Evolutionary conservation across 1,284 basidiomycete species (phyloP).

Genomic region (Papiliotrema fonsecae): DNA sequence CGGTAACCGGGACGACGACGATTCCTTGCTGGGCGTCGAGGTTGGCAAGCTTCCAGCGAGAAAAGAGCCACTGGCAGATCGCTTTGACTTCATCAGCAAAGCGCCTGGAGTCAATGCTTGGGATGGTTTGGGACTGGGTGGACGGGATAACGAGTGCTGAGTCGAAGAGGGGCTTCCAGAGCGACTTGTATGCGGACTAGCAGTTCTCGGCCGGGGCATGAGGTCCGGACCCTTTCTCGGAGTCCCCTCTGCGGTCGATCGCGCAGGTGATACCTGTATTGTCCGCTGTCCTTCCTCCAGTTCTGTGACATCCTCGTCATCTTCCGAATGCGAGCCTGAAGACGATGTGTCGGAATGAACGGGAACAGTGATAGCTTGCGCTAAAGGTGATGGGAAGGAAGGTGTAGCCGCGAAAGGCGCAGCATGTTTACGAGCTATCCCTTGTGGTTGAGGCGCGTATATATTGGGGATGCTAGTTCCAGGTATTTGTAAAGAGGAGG

Average conservation of each 20-base stretch:
- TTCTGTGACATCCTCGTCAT: constrained; percentile 14
- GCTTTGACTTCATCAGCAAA: constrained; percentile 27
- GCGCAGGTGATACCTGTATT: constrained; percentile 4
- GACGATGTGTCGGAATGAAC: constrained; percentile 38
- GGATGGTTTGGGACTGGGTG: constrained; percentile 24
- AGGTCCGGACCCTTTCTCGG: constrained; percentile 12
- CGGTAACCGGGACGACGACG: constrained; percentile 16
- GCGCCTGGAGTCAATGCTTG: constrained; percentile 24
- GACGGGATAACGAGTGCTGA: constrained; percentile 21
- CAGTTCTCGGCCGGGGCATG: constrained; percentile 17
- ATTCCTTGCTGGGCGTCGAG: constrained; percentile 1
- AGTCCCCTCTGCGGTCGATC: constrained; percentile 18
- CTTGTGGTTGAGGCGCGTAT: constrained; percentile 18
- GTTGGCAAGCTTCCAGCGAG: constrained; percentile 11
- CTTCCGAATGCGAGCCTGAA: constrained; percentile 33
- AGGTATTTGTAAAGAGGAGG: constrained; percentile 17
- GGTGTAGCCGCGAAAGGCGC: constrained; percentile 41
- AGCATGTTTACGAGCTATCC: constrained; percentile 29
- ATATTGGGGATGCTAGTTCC: constrained; percentile 8
- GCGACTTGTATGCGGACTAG: constrained; percentile 12
- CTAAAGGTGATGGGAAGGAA: constrained; percentile 44
- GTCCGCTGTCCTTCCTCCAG: neutral
- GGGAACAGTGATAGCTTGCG: constrained; percentile 41
- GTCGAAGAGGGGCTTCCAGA: constrained; percentile 18
- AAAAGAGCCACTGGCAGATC: constrained; percentile 26